Evolutionary conservation across 805 yeast genomes (phyloP).

Genomic region (Zygosaccharomyces gambellarensis): DNA sequence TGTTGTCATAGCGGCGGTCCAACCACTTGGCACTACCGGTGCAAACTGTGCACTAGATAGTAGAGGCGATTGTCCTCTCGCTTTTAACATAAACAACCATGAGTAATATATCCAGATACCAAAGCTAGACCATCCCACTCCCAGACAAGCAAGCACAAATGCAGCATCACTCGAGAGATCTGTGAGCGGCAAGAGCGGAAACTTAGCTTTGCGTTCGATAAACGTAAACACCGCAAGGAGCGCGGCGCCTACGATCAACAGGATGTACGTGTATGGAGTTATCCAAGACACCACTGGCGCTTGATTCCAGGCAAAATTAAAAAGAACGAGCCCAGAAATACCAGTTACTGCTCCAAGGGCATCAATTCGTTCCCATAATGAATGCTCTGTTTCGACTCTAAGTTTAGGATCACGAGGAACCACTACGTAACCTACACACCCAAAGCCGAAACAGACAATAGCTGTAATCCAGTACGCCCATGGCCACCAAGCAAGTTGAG

Average conservation of each 20-base stretch:
- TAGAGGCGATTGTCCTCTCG: slow-evolving; percentile 43
- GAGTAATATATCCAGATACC: slow-evolving; percentile 60
- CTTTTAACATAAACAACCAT: slow-evolving; percentile 42
- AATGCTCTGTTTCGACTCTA: not conserved
- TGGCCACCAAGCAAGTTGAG: slow-evolving; percentile 50
- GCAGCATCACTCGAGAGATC: slow-evolving; percentile 41
- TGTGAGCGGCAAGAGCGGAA: slow-evolving; percentile 48
- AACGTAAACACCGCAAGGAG: slow-evolving; percentile 39
- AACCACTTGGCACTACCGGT: slow-evolving; percentile 46
- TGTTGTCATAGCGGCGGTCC: slow-evolving; percentile 46
- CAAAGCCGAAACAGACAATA: slow-evolving; percentile 37
- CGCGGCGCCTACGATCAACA: slow-evolving; percentile 45
- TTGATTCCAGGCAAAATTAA: slow-evolving; percentile 63
- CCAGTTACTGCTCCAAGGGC: slow-evolving; percentile 47
- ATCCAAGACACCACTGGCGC: slow-evolving; percentile 64
- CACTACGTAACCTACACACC: slow-evolving; percentile 33
- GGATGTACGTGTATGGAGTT: slow-evolving; percentile 45
- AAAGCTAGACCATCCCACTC: slow-evolving; percentile 63
- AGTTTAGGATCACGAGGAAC: slow-evolving; percentile 34
- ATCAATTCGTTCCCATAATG: slow-evolving; percentile 32
- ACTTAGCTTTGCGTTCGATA: slow-evolving; percentile 40
- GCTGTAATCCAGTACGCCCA: slow-evolving; percentile 53
- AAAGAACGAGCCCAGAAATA: slow-evolving; percentile 48
- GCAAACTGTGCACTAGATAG: slow-evolving; percentile 38
- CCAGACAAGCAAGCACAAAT: slow-evolving; percentile 43